phyloP scores from a whole-genome alignment of 2,329 filamentous ascomycete species.

The Ceratocystis lukuohia region DNA sequence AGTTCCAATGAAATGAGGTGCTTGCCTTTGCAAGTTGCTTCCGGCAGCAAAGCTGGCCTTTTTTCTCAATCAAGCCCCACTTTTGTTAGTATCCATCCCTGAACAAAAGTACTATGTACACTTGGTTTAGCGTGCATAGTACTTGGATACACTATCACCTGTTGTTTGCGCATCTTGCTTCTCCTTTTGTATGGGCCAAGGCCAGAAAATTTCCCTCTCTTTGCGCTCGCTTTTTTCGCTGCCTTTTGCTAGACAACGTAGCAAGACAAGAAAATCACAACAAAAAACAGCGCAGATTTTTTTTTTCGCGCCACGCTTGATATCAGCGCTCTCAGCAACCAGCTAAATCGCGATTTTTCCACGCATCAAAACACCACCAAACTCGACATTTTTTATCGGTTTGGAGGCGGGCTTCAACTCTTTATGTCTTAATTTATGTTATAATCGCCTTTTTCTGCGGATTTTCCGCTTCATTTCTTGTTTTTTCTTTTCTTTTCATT shows the following conservation, averaged over 20 bases:
- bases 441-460: constrained; percentile 15
- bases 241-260: constrained; percentile 1
- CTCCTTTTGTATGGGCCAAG: neutral
- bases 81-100: constrained; percentile 1
- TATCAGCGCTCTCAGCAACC: constrained; percentile 13
- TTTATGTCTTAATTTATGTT: constrained; percentile 19
- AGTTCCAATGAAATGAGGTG: neutral
- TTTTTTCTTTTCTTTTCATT: constrained; percentile 38
- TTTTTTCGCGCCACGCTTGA: constrained; percentile 13
- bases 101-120: neutral
- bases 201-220: neutral
- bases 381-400: constrained; percentile 9
- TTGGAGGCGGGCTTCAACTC: constrained; percentile 7
- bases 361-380: constrained; percentile 17
- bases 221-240: constrained; percentile 1
- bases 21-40: neutral
- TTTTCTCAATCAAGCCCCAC: neutral
- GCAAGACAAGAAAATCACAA: constrained; percentile 11
- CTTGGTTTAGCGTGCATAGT: neutral
- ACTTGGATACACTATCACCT: neutral
- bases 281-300: constrained; percentile 17
- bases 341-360: constrained; percentile 1
- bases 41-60: constrained; percentile 3
- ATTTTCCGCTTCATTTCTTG: constrained; percentile 29
- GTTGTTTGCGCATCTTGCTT: neutral